A percentile compares a stretch with the other conserved stretches of the same genome.
These are phyloP conservation scores for Solanum corneliomulleri DNA, from an alignment of 257 asterid species.

Conservation along the genomic window DNA sequence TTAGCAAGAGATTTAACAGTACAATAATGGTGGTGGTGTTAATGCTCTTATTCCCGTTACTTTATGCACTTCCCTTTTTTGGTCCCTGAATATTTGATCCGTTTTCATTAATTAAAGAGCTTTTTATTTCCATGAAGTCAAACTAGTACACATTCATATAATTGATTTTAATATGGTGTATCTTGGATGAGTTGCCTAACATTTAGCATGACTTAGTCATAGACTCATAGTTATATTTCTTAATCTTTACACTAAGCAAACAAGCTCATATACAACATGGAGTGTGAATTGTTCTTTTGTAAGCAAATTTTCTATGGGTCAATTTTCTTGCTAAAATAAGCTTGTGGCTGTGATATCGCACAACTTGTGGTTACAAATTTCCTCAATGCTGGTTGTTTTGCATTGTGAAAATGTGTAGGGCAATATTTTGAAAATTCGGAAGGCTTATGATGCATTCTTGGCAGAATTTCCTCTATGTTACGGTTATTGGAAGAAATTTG, in stretches of 20 bases:
- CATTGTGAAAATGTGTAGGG: slow-evolving; percentile 30
- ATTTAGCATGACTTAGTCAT: not conserved
- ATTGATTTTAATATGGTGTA: not conserved
- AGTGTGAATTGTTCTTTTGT: not conserved
- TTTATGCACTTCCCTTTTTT: not conserved
- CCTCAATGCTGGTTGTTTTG: not conserved
- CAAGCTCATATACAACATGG: not conserved
- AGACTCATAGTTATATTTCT: not conserved
- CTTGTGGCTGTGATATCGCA: not conserved
- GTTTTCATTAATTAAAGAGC: not conserved
- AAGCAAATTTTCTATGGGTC: not conserved
- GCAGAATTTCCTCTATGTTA: slow-evolving; percentile 94
- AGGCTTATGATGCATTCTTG: slow-evolving; percentile 83
- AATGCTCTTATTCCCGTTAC: not conserved
- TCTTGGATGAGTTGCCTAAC: not conserved
- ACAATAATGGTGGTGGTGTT: not conserved
- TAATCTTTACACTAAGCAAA: not conserved
- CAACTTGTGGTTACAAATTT: not conserved
- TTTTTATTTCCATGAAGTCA: not conserved
- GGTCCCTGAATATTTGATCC: not conserved
- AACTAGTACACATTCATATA: not conserved
- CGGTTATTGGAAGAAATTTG: slow-evolving; percentile 99
- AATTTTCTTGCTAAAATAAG: not conserved
- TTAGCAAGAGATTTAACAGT: not conserved
- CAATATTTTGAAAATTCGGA: slow-evolving; percentile 58